Base-by-base conservation (phyloP, 2,329 filamentous ascomycete species). In the Macroventuria anomochaeta region DNA sequence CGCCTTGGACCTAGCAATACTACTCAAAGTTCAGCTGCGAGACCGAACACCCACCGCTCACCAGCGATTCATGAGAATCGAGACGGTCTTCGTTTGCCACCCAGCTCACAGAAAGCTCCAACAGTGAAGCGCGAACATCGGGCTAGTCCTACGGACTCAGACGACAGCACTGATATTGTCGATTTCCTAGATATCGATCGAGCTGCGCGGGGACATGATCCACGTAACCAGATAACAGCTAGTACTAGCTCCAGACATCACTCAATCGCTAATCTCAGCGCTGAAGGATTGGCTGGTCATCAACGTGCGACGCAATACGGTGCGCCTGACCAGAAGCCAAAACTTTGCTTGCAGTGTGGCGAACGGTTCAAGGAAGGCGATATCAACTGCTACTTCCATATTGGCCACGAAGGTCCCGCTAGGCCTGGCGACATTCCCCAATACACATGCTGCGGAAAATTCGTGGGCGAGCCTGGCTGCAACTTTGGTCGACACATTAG, bases 301-400 rank as follows among this genome's bases (percentile, higher is more conserved):
- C 28, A 47, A 33, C 18, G 25, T 32, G 18, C 39, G 17, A 23
- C 23, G 6, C 29, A 37, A 18, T 3, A 25, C 6, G 3, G 6
- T 20, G 31, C 20, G 26, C 12, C 23, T 15, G 32, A 43, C 11
- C 13, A 23, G 0, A 44, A 47, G 21, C 29, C 23, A 7, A 55
- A 51, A 31, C 36, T 42, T 34, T 68, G 66, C 50, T 36, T 29
- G 12, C 55, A 46, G 23, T 67, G 65, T 31, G 51, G 55, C 8
- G 46, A 60, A 17, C 23, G n/a, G 3, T 53, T 60, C 39, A 50
- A 44, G 3, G 38, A 34, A 13, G 28, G 13, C 4, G 33, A 40
- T 12, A 13, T 2, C 10, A 18, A 47, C 7, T 70, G 65, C 37
- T 48, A 57, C 25, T 61, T 53, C 41, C 67, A 70, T 48, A 31